Conservation (phyloP, 2,329 filamentous ascomycete species). For the Lachnellula suecica region DNA sequence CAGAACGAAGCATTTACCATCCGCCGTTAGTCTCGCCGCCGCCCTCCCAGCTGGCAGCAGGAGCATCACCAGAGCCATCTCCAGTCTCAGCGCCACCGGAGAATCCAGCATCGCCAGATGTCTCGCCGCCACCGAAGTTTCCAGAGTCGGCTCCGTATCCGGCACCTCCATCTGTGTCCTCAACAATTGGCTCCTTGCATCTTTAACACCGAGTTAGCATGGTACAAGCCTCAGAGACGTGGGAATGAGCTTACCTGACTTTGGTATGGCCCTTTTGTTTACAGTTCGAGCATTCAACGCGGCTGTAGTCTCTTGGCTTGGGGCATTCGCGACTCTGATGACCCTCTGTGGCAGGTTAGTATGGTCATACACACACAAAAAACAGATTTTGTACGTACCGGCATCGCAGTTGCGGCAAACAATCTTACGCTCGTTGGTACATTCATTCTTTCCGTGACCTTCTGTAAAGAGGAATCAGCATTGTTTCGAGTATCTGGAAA, state of each 20-base stretch:
- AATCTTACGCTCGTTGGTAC: constrained; percentile 27
- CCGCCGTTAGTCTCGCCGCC: too few relatives aligned
- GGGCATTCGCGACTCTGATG: constrained; percentile 6
- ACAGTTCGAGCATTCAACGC: constrained; percentile 60
- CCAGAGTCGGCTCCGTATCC: constrained; percentile 21
- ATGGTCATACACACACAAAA: background rate
- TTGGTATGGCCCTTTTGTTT: constrained; percentile 41
- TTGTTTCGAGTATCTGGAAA: too few relatives aligned
- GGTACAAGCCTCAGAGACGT: too few relatives aligned
- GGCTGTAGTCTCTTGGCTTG: constrained; percentile 39
- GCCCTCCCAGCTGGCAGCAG: too few relatives aligned
- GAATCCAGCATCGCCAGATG: constrained; percentile 1
- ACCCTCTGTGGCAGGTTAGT: background rate
- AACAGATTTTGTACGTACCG: constrained; percentile 17
- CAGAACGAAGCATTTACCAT: background rate
- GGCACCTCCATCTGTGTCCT: constrained; percentile 16
- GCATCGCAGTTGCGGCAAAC: constrained; percentile 59
- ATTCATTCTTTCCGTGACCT: constrained; percentile 26
- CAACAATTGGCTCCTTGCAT: constrained; percentile 37
- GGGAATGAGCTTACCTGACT: too few relatives aligned
- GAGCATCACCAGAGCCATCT: background rate
- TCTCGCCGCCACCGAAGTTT: constrained; percentile 5
- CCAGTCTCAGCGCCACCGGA: background rate
- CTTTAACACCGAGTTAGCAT: too few relatives aligned
- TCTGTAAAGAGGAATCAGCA: background rate